Evolutionary conservation across 148 eudicot species (phyloP).

Genomic region (Mesembryanthemum crystallinum): DNA sequence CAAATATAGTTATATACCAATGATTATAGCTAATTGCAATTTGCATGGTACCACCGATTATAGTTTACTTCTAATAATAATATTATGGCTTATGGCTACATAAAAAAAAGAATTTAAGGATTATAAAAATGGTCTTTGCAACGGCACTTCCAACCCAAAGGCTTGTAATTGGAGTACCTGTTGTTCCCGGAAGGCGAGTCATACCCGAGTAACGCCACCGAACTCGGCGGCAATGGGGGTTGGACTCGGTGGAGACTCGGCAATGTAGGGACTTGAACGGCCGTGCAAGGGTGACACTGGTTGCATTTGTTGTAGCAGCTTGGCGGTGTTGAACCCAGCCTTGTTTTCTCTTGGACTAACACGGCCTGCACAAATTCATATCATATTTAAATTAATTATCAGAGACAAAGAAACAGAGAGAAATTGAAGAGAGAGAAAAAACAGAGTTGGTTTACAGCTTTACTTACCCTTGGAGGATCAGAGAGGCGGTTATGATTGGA

Average conservation of each 20-base stretch:
- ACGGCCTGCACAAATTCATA: conserved; percentile 36
- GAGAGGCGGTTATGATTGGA: conserved; percentile 19
- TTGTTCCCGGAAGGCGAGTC: conserved; percentile 30
- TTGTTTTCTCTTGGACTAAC: conserved; percentile 61
- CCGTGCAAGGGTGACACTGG: conserved; percentile 87
- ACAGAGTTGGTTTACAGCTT: neutral
- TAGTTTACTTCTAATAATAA: neutral
- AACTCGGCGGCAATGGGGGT: conserved; percentile 8
- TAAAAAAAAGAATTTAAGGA: conserved; percentile 38
- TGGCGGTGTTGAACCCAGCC: conserved; percentile 89
- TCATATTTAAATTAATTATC: neutral
- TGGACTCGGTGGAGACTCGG: conserved; percentile 46
- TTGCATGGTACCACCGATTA: too few relatives aligned
- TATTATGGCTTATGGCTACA: neutral
- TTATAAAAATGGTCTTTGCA: conserved; percentile 64
- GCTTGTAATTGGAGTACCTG: conserved; percentile 88
- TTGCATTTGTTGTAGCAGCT: conserved; percentile 96
- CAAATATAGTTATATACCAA: too few relatives aligned
- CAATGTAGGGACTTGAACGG: conserved; percentile 70
- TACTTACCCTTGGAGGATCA: conserved; percentile 42
- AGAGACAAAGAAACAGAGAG: neutral
- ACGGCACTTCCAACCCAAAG: conserved; percentile 89
- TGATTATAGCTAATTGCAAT: neutral
- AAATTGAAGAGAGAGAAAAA: neutral
- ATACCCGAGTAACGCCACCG: neutral